Percentiles rank a stretch among this genome's conserved stretches.
These are phyloP conservation scores for Fusarium hainanense DNA, from an alignment of 2,329 filamentous ascomycete species.

Conservation along the genomic window DNA sequence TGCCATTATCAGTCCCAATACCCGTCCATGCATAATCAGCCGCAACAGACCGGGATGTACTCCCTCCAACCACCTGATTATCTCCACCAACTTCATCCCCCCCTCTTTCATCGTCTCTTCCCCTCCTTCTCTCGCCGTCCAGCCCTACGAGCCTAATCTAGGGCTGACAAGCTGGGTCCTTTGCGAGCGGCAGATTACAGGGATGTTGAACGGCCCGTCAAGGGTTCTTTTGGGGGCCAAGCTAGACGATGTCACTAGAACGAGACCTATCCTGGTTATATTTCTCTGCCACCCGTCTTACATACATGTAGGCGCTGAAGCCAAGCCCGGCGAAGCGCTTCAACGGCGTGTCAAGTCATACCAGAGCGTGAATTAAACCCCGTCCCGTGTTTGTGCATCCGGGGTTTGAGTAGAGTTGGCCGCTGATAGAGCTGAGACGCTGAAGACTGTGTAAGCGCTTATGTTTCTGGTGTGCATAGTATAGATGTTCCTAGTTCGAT, in stretches of 20 bases:
- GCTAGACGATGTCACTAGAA: neutral
- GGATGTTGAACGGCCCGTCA: neutral
- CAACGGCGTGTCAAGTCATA: neutral
- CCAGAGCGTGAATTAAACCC: neutral
- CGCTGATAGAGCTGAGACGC: slow-evolving; percentile 17
- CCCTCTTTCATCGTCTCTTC: neutral
- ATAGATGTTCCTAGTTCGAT: neutral
- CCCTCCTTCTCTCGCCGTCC: slow-evolving; percentile 14
- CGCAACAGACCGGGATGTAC: slow-evolving; percentile 11
- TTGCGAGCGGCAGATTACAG: neutral
- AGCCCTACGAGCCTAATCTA: slow-evolving; percentile 30
- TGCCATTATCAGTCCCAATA: slow-evolving; percentile 8
- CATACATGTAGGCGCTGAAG: neutral
- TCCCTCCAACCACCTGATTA: slow-evolving; percentile 1
- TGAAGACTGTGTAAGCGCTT: slow-evolving; percentile 9
- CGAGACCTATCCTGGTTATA: slow-evolving; percentile 8
- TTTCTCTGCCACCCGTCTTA: neutral
- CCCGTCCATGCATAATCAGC: slow-evolving; percentile 26
- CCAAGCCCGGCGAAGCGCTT: neutral
- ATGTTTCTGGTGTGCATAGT: neutral
- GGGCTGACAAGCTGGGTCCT: slow-evolving; percentile 20
- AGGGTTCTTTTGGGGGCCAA: slow-evolving; percentile 25
- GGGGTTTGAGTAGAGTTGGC: slow-evolving; percentile 17
- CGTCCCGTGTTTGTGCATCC: neutral
- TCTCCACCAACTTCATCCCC: neutral